Percentiles rank a stretch among this genome's conserved stretches.
These are phyloP conservation scores for Jamesozyma rosinii DNA, from an alignment of 805 yeast genomes.

Conservation along the genomic window DNA sequence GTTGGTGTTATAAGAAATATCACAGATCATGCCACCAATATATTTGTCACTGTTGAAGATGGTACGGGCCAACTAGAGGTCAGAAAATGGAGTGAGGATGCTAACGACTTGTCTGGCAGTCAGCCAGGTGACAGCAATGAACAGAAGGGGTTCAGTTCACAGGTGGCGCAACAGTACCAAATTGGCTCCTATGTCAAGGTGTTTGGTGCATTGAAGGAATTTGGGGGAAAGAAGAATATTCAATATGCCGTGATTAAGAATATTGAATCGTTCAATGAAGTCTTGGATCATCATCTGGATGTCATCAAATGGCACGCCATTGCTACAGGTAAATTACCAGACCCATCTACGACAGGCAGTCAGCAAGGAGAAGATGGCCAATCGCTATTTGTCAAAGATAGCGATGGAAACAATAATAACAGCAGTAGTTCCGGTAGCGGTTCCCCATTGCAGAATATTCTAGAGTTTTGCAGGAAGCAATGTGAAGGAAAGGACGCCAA, in stretches of 20 bases:
- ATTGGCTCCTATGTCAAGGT: constrained; percentile 55
- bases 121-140: constrained; percentile 14
- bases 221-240: constrained; percentile 53
- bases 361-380: neutral
- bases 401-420: constrained; percentile 10
- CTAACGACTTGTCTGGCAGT: constrained; percentile 26
- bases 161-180: constrained; percentile 29
- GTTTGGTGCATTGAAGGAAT: constrained; percentile 47
- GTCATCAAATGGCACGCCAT: constrained; percentile 50
- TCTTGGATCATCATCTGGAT: constrained; percentile 56
- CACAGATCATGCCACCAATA: constrained; percentile 46
- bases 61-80: constrained; percentile 65
- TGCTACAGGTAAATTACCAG: constrained; percentile 40
- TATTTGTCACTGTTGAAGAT: constrained; percentile 58
- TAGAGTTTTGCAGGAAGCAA: constrained; percentile 41
- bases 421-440: constrained; percentile 26
- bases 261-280: constrained; percentile 56
- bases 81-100: constrained; percentile 53
- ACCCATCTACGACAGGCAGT: constrained; percentile 6
- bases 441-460: constrained; percentile 36
- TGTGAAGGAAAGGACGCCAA: constrained; percentile 41
- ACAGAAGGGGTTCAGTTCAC: constrained; percentile 18
- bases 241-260: constrained; percentile 54
- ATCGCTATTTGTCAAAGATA: neutral
- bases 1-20: constrained; percentile 66